Base-by-base conservation (phyloP, 139 green algal genomes). In the Asterochloris sp. region DNA sequence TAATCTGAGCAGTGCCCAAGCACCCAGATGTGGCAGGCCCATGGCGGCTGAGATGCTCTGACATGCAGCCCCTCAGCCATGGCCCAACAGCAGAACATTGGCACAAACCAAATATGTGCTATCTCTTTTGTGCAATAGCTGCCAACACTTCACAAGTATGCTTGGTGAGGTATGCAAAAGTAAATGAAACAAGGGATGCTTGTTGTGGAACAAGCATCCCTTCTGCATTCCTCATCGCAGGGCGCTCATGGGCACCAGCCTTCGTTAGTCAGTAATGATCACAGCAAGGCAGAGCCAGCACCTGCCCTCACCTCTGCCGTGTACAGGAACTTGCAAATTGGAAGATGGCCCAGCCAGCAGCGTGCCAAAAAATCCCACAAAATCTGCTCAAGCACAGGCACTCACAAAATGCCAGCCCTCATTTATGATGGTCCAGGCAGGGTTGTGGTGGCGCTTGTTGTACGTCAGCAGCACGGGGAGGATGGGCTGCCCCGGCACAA, bases 391-490 rank as follows among this genome's bases (percentile, higher is more conserved):
- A 71, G 66, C 2, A 10, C 21, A 23, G 66, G 71, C 19, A 11
- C 76, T 62, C 38, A 86, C 83, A 2, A 68, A 83, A 19, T 80
- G 78, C 82, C 76, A 83, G 62, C 69, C 78, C 28, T 80, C 77
- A 29, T 82, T 77, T 10, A 83, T 24, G 61, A 83, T 83, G 67
- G 73, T 83, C 83, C 83, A 86, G 27, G 83, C 77, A n/a, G 83
- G 83, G 73, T 86, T 83, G 62, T 75, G 73, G 73, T 38, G 61
- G 14, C 16, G 21, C 21, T 68, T 68, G 38, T 80, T 27, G 62
- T 86, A 86, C 54, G 11, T 19, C 23, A 86, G 64, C 10, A 77
- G 13, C 13, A 86, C 73, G 10, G 83, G 83, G 69, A 86, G 83
- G 61, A 86, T 71, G 11, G 83, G 83, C 27, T 74, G 66, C 28